These are phyloP conservation scores for Cornus suecica DNA, from an alignment of 148 eudicot species.

Conservation along the genomic window DNA sequence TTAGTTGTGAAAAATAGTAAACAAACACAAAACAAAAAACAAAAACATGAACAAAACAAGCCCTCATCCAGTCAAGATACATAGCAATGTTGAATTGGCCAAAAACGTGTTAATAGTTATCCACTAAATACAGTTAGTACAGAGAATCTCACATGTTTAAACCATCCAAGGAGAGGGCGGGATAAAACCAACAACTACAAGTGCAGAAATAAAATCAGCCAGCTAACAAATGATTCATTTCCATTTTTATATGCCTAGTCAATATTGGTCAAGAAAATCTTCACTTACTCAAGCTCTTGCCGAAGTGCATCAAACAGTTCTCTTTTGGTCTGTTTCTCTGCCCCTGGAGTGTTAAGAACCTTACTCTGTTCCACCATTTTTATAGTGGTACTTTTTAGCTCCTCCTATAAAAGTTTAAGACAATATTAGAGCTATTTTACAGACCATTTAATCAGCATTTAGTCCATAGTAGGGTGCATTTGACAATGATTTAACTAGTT, in stretches of 20 bases:
- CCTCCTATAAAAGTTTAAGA: slow-evolving; percentile 51
- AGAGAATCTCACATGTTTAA: not conserved
- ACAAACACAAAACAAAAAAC: too few species aligned
- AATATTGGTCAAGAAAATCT: not conserved
- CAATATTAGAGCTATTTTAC: not conserved
- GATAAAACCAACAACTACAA: not conserved
- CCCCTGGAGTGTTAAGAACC: slow-evolving; percentile 94
- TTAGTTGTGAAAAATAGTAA: too few species aligned
- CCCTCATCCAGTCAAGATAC: too few species aligned
- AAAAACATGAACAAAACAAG: too few species aligned
- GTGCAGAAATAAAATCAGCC: not conserved
- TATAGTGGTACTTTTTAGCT: slow-evolving; percentile 82
- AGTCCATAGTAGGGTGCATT: too few species aligned
- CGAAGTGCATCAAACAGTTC: slow-evolving; percentile 97
- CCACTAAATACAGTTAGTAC: not conserved
- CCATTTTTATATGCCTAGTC: not conserved
- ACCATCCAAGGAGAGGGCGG: not conserved
- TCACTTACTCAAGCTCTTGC: slow-evolving; percentile 92
- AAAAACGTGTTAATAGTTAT: too few species aligned
- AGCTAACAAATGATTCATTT: not conserved
- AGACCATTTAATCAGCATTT: too few species aligned
- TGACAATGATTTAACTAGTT: too few species aligned
- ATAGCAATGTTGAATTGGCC: too few species aligned
- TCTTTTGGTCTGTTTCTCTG: slow-evolving; percentile 96
- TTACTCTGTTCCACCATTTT: slow-evolving; percentile 98